Evolutionary conservation across 2,329 filamentous ascomycete species (phyloP).

Genomic region (Chrysoporthe deuterocubensis): DNA sequence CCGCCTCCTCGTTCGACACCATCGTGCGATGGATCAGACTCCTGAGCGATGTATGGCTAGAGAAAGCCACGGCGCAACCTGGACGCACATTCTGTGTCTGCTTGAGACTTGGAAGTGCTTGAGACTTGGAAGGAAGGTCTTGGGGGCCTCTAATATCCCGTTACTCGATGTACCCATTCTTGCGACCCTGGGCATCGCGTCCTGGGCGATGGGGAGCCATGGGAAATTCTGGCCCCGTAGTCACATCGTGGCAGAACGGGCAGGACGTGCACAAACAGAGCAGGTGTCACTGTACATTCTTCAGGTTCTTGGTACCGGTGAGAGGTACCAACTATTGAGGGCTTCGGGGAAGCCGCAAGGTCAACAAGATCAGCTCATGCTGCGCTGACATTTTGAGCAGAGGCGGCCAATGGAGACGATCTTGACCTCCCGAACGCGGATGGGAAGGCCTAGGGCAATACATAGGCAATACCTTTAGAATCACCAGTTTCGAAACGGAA

Average conservation of each 20-base stretch:
- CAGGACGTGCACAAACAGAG: neutral
- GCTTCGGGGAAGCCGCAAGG: too few relatives aligned
- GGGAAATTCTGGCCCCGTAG: neutral
- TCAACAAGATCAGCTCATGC: too few relatives aligned
- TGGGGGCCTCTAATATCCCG: neutral
- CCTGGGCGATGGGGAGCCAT: neutral
- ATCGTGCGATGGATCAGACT: neutral
- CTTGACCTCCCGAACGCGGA: too few relatives aligned
- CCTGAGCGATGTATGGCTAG: neutral
- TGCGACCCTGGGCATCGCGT: slow-evolving; percentile 3
- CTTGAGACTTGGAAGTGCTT: neutral
- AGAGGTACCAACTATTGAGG: too few relatives aligned
- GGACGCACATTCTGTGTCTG: neutral
- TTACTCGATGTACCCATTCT: neutral
- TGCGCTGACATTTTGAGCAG: too few relatives aligned
- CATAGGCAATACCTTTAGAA: too few relatives aligned
- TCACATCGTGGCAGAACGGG: neutral
- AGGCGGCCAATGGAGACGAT: too few relatives aligned
- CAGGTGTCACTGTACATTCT: neutral
- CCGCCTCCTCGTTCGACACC: neutral
- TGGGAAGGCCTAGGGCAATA: too few relatives aligned
- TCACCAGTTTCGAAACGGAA: too few relatives aligned
- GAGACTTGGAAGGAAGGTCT: slow-evolving; percentile 6
- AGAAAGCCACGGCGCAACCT: neutral
- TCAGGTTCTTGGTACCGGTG: too few relatives aligned